Conservation (phyloP, 2,329 filamentous ascomycete species). For the Annulohypoxylon truncatum region DNA sequence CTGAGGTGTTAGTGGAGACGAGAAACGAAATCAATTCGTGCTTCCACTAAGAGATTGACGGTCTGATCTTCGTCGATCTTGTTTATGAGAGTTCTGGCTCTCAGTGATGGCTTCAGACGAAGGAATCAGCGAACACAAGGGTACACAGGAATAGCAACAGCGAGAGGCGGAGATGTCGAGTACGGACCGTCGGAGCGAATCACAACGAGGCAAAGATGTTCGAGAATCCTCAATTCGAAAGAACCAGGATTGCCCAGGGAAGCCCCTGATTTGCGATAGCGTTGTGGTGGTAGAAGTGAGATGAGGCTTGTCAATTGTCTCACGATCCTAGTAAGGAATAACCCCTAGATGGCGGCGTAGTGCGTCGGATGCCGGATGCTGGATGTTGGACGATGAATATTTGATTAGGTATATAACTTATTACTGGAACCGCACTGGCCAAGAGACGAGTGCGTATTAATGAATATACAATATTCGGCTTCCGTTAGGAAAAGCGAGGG, state of each 20-base stretch:
- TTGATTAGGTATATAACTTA: slow-evolving; percentile 19
- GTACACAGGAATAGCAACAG: slow-evolving; percentile 34
- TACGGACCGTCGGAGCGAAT: slow-evolving; percentile 19
- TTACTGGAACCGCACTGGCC: slow-evolving; percentile 12
- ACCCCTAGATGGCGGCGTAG: slow-evolving; percentile 25
- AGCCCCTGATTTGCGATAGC: slow-evolving; percentile 40
- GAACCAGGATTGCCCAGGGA: slow-evolving; percentile 27
- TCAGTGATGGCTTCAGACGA: slow-evolving; percentile 13
- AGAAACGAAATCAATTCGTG: neutral
- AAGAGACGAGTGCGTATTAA: slow-evolving; percentile 14
- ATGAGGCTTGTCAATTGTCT: slow-evolving; percentile 45
- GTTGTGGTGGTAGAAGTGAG: slow-evolving; percentile 31
- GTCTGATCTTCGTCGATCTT: slow-evolving; percentile 19
- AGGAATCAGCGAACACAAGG: slow-evolving; percentile 24
- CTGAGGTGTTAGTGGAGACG: neutral
- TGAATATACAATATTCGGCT: slow-evolving; percentile 7
- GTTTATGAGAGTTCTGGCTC: slow-evolving; percentile 10
- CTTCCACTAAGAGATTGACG: neutral
- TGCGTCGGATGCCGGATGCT: slow-evolving; percentile 19
- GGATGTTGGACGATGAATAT: slow-evolving; percentile 1
- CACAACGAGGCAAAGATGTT: slow-evolving; percentile 14
- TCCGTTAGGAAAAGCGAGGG: slow-evolving; percentile 14
- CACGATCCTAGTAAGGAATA: slow-evolving; percentile 44
- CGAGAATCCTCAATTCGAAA: slow-evolving; percentile 24
- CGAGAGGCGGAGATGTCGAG: slow-evolving; percentile 13